Percentiles rank a stretch among this genome's conserved stretches.
phyloP scores from a whole-genome alignment of 1,284 basidiomycete genomes.

The Salmacisia buchloeana region DNA sequence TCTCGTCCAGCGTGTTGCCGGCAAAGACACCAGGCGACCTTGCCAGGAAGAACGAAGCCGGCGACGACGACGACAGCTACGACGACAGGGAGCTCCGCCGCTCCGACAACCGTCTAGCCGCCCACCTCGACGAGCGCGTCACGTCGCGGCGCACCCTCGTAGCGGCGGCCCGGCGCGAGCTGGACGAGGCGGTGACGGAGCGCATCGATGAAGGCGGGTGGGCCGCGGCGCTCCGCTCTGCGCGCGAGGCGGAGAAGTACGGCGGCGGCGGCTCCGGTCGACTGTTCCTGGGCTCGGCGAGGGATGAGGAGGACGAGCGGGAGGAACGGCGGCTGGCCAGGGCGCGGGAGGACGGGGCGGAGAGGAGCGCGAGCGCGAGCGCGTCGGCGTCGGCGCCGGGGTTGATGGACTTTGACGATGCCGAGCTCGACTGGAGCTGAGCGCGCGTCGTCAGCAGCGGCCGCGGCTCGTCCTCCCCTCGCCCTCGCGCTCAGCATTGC shows the following conservation, averaged over 20 bases:
- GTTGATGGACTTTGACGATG: conserved; percentile 29
- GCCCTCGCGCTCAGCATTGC: no score
- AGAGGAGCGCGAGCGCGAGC: conserved; percentile 14
- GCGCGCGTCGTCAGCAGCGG: no score
- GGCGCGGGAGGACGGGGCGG: conserved; percentile 16
- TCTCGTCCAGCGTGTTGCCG: not conserved
- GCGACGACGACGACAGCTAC: not conserved
- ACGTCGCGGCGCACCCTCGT: conserved; percentile 1
- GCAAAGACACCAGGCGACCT: not conserved
- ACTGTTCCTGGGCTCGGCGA: not conserved
- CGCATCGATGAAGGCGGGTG: conserved; percentile 44
- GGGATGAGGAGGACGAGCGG: conserved; percentile 13
- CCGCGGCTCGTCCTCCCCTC: no score
- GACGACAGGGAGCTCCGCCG: not conserved
- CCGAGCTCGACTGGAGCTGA: conserved; percentile 43
- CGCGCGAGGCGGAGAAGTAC: conserved; percentile 23
- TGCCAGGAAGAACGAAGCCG: not conserved
- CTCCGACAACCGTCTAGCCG: not conserved
- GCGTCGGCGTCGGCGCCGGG: conserved; percentile 7
- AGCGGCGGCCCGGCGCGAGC: not conserved
- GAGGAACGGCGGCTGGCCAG: conserved; percentile 20
- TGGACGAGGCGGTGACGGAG: conserved; percentile 17
- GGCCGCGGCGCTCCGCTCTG: conserved; percentile 29
- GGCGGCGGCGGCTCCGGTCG: not conserved
- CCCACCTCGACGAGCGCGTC: not conserved